Evolutionary conservation across 176 grass and related monocot genomes (phyloP), one percentile per base, ranked within the genome.

Genomic region (Ensete ventricosum): DNA sequence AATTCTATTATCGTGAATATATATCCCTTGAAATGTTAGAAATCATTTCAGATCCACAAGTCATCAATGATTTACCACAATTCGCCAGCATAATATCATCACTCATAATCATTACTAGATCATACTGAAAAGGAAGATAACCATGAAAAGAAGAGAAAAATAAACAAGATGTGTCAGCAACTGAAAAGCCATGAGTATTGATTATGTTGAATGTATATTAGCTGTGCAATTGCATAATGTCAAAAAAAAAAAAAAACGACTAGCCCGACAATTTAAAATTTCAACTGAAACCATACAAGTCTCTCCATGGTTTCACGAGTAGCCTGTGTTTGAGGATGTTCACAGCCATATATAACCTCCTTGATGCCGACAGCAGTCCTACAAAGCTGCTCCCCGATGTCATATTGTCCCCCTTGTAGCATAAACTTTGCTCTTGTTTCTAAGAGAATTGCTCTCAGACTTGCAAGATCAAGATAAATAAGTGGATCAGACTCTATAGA

Each of bases 371-470:
- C 69, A 70, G 85, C 83, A 67, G 49, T 78, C 43, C 54, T 43
- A 63, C 74, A 85, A 23, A 90, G 78, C 11, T 90, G 73, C 64
- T 84, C 75, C 0, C 78, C 88, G 27, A 90, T 54, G 17, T 17
- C 72, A 24, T 66, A 68, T 69, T 84, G 73, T 2, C 88, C 87
- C 0, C 76, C 76, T 71, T 77, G 69, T 11, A 78, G 23, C 91
- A 95, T 90, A 8, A 95, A 68, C 55, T 74, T 84, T 1, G 91
- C 83, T 12, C 91, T 83, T 27, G 26, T 64, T 83, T 54, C 65
- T 22, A 95, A 73, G 11, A 95, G 53, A 16, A 62, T 68, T 2
- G 91, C 88, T 50, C 83, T 76, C 11, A 77, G 8, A 50, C 4
- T 51, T 6, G 71, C 83, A 0, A 95, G 58, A 67, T 84, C 76